Percentiles rank a stretch among this genome's conserved stretches.
phyloP scores from a whole-genome alignment of 1,139 yeast species.

The Saccharomyces hybrid region DNA sequence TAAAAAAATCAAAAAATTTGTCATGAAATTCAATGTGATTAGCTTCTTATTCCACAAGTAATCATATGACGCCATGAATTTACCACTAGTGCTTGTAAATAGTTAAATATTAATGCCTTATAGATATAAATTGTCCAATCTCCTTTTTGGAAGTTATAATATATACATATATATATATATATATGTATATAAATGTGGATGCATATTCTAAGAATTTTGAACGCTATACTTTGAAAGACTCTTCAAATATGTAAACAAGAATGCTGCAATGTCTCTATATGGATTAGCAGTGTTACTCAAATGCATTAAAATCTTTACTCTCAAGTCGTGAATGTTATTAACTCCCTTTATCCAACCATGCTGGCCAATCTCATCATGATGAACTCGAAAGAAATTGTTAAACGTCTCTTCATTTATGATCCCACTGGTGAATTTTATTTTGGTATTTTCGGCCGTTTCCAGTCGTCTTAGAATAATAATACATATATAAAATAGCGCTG shows the following conservation, averaged over 20 bases:
- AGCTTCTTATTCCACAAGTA: conserved; percentile 29
- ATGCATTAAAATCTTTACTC: conserved; percentile 34
- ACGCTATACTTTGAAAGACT: conserved; percentile 30
- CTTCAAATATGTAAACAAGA: conserved; percentile 41
- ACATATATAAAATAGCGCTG: conserved; percentile 44
- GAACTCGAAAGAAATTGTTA: conserved; percentile 1
- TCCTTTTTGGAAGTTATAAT: background rate
- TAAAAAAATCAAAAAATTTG: conserved; percentile 34
- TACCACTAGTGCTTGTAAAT: conserved; percentile 7
- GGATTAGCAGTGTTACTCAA: conserved; percentile 32
- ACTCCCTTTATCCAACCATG: conserved; percentile 24
- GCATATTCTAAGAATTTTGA: background rate
- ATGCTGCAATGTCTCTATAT: conserved; percentile 38
- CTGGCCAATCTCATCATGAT: conserved; percentile 19
- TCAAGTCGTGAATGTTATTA: conserved; percentile 35
- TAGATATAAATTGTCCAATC: background rate
- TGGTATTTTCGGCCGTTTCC: conserved; percentile 8
- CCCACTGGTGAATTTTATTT: conserved; percentile 1
- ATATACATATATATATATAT: background rate
- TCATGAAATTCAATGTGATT: conserved; percentile 34
- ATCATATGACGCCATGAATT: background rate
- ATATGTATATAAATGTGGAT: background rate
- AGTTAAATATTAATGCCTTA: conserved; percentile 6
- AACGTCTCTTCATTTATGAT: conserved; percentile 9
- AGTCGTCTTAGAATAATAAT: conserved; percentile 6